Base-by-base conservation (phyloP, 106 monocot genomes). In the Chionographis japonica region DNA sequence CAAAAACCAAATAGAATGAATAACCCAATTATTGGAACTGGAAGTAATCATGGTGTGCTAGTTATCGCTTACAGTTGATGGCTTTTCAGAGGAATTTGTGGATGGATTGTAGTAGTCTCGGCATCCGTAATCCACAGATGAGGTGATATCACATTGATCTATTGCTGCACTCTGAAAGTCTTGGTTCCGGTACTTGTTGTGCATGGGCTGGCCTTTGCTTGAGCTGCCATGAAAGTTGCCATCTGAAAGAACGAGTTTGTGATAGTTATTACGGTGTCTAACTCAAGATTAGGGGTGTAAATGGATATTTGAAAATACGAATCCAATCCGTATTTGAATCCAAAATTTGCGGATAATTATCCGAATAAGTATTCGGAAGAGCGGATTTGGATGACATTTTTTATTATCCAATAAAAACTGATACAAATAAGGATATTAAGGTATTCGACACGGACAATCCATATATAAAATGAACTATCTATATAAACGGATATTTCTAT, bases 101-200 rank as follows among this genome's bases (percentile, higher is more conserved):
- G 72, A 35, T 54, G 66, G 27, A 78, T 67, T 54, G 54, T 73
- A 78, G 54, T 66, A 78, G 35, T 78, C 78, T 67, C 78, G 72
- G 52, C 72, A 67, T 12, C 78, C 78, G n/a, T 78, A 78, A 61
- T 72, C 59, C 58, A 78, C 60, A 6, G 78, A 78, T 6, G 78
- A 78, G 56, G 66, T 65, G 15, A 78, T 67, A 55, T 54, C 72
- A 12, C 65, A 53, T 12, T 59, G 57, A 12, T 78, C 78, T 4
- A 19, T 39, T 4, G 65, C 50, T 58, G 52, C 65, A 71, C 38
- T 58, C 4, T 55, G 49, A 50, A 10, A 51, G 16, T 27, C 43
- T 3, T 12, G 12, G 37, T 77, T 71, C 7, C 27, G 12, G 39
- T 77, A 70, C 50, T 77, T 71, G 54, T 3, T 63, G 42, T 40